Base-by-base conservation (phyloP, 495 filamentous ascomycete genomes). In the Penicillium argentinense region DNA sequence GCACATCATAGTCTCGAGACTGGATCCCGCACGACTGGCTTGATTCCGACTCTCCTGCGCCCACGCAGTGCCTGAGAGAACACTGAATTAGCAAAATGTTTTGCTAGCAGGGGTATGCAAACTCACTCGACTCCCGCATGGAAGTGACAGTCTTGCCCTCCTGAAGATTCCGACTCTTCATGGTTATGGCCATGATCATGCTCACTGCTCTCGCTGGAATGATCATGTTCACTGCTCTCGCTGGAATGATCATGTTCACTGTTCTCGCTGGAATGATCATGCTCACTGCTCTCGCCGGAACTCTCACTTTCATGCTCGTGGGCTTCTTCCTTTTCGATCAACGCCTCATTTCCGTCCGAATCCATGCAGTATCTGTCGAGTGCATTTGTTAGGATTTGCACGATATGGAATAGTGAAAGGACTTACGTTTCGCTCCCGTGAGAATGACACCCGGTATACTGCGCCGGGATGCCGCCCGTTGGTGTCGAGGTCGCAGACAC, bases 91-190 rank as follows among this genome's bases (percentile, higher is more conserved):
- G 49, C 13, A 22, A 18, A 18, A 36, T 36, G 25, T 11, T 26
- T 26, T 26, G 12, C 4, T 19, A 5, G 11, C 23, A 37, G 11
- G 29, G n/a, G 13, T 9, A 6, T 24, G 14, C 16, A 25, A 24
- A 58, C 72, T 57, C 64, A 82, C 78, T 85, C 80, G 14, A 85
- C 75, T 5, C 80, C 82, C n/a, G 80, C 81, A 49, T 87, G 81
- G 59, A 82, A 84, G 52, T 86, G 82, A 52, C 80, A 86, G 39
- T 74, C 74, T 26, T 42, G 28, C 14, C 47, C 36, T 3, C 22
- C 18, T 45, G 19, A 34, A 4, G 30, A 54, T 6, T 49, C 44
- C 7, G 54, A 52, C 18, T 56, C 49, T 6, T 54, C 54, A 5
- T 47, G 19, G 21, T 6, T 3, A n/a, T n/a, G n/a, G n/a, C n/a